phyloP scores from a whole-genome alignment of 2,329 filamentous ascomycete genomes.

The Claviceps maximensis region DNA sequence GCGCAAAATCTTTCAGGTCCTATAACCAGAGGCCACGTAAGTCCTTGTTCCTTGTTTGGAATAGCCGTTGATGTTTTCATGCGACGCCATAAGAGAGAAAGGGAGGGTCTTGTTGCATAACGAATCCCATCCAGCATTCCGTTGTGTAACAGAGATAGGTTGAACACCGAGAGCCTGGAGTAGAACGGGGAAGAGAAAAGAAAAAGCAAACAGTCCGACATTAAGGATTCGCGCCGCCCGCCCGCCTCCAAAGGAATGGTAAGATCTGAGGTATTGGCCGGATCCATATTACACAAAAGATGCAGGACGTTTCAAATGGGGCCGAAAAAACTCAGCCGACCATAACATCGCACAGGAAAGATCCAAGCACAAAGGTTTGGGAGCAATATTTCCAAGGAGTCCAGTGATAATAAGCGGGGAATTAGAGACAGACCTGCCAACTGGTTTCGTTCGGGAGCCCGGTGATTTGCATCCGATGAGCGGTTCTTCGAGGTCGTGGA shows the following conservation, averaged over 20 bases:
- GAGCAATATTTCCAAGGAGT: conserved; percentile 23
- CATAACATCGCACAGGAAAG: conserved; percentile 14
- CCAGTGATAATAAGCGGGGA: conserved; percentile 44
- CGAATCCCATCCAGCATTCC: conserved; percentile 22
- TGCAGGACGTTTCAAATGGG: conserved; percentile 7
- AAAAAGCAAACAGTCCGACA: conserved; percentile 5
- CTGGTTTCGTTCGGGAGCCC: conserved; percentile 96
- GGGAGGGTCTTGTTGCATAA: conserved; percentile 16
- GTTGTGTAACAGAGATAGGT: conserved; percentile 1
- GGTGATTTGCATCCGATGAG: conserved; percentile 93
- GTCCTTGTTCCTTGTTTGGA: conserved; percentile 54
- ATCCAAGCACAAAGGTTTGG: conserved; percentile 18
- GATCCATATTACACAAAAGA: conserved; percentile 8
- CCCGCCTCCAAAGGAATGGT: conserved; percentile 2
- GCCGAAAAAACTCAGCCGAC: conserved; percentile 10
- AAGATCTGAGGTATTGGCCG: conserved; percentile 16
- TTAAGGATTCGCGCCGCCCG: conserved; percentile 3
- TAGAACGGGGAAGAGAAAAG: conserved; percentile 17
- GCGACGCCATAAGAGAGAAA: conserved; percentile 13
- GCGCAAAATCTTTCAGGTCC: conserved; percentile 99
- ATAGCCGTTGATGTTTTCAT: conserved; percentile 10
- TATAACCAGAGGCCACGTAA: conserved; percentile 75
- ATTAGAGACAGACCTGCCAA: conserved; percentile 92
- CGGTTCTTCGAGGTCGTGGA: conserved; percentile 78
- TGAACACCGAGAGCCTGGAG: conserved; percentile 3